A percentile compares a stretch with the other conserved stretches of the same genome.
Conservation (phyloP, 192 early-diverging fungal genomes). For the Backusella psychrophila region DNA sequence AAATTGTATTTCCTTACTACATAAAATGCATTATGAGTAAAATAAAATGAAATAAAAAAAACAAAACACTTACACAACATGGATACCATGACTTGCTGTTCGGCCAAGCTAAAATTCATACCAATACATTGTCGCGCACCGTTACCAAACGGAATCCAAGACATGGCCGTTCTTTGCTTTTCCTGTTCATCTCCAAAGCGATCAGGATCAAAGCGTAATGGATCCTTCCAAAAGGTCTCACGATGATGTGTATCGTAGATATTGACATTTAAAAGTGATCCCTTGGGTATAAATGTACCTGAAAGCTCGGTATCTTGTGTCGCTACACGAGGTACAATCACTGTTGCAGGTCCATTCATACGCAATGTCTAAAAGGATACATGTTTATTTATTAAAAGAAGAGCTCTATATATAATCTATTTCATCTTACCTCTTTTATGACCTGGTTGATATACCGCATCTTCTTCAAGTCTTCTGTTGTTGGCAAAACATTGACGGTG, state of each 20-base stretch:
- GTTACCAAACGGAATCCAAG: constrained; percentile 58
- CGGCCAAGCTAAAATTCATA: constrained; percentile 62
- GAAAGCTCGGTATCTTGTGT: constrained; percentile 26
- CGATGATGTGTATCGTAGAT: constrained; percentile 18
- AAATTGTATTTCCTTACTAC: constrained; percentile 24
- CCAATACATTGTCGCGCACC: constrained; percentile 61
- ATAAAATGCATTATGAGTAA: not conserved
- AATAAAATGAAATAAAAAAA: not conserved
- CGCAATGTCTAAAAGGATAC: constrained; percentile 12
- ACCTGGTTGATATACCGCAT: constrained; percentile 49
- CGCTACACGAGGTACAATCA: not conserved
- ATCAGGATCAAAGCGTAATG: constrained; percentile 46
- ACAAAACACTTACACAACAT: constrained; percentile 39
- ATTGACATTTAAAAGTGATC: constrained; percentile 8
- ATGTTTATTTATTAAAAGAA: not conserved
- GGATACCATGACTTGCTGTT: constrained; percentile 53
- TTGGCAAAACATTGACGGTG: constrained; percentile 45
- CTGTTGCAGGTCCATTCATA: constrained; percentile 8
- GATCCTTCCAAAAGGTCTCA: constrained; percentile 34
- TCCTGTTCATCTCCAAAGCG: constrained; percentile 36
- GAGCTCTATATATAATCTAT: not conserved
- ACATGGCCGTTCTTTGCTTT: not conserved
- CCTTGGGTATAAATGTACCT: constrained; percentile 25
- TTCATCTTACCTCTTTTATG: constrained; percentile 44
- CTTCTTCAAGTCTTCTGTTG: constrained; percentile 48